phyloP scores from a whole-genome alignment of 257 asterid species.

The Solanum commersonii region DNA sequence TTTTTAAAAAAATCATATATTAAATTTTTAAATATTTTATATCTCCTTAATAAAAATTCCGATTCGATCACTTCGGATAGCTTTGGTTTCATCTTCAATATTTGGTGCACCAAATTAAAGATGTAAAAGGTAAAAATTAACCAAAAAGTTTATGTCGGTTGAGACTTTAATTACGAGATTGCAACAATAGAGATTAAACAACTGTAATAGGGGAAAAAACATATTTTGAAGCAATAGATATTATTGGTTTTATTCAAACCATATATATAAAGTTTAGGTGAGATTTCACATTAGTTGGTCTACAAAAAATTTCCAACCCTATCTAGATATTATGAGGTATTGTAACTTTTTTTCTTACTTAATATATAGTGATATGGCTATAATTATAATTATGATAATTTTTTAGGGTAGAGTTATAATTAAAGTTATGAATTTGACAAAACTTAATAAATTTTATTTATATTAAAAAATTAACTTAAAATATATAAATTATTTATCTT shows the following conservation, averaged over 20 bases:
- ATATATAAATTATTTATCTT: not conserved
- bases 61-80: not conserved
- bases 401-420: not conserved
- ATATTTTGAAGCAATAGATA: not conserved
- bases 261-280: not conserved
- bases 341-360: not conserved
- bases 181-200: not conserved
- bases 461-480: not conserved
- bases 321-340: not conserved
- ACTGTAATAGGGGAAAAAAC: not conserved
- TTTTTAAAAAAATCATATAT: not conserved
- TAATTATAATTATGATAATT: not conserved
- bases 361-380: not conserved
- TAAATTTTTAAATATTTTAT: not conserved
- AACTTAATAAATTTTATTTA: not conserved
- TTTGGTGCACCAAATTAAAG: not conserved
- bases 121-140: not conserved
- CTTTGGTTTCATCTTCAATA: not conserved
- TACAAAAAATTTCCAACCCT: not conserved
- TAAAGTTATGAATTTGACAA: not conserved
- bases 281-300: not conserved
- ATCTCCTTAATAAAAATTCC: rapidly evolving
- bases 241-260: not conserved
- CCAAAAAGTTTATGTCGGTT: not conserved
- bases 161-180: not conserved